Base-by-base conservation (phyloP, 2,329 filamentous ascomycete genomes). In the Neofusicoccum umdonicola region DNA sequence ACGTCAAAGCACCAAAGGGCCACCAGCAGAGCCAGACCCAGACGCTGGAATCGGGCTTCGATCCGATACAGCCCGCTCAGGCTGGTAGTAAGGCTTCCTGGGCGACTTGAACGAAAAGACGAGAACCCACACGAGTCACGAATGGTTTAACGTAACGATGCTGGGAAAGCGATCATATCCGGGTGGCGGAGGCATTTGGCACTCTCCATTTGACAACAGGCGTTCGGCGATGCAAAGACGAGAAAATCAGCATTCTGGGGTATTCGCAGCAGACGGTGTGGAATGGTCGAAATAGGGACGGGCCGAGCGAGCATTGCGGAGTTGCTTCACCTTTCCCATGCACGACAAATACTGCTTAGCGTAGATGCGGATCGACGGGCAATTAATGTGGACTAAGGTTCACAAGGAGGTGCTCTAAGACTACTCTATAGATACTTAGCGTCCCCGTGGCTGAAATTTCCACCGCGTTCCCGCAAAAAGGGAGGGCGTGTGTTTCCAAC, bases 1-100 rank as follows among this genome's bases (percentile, higher is more conserved):
- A 96, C 68, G 83, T 93, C 42, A 66, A 66, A 27, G 60, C 58
- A 5, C 58, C 58, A 12, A 62, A 51, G 13, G 51, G 62, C 37
- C 62, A 64, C 31, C 51, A 48, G 51, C 62, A 64, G 34, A 22
- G 6, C 11, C 62, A 64, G 22, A 8, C 11, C 27, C 51, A 57
- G 22, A 58, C 56, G 8, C 31, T 60, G 41, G 56, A 60, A 15
- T 60, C 56, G 22, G 56, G 56, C 31, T 60, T 60, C 17, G 56
- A 60, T 22, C 52, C 52, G n/a, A 15, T 47, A 6, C 56, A 44
- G 39, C 13, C 52, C 7, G 17, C 52, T 3, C 52, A 60, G 31
- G 34, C 42, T 6, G 12, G 27, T 8, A 42, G 56, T 27, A 60
- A 60, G 42, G n/a, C 27, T 22, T 31, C 27, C 27, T 47, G 41